Base-by-base conservation (phyloP, 148 eudicot genomes). In the Dysphania ambrosioides region DNA sequence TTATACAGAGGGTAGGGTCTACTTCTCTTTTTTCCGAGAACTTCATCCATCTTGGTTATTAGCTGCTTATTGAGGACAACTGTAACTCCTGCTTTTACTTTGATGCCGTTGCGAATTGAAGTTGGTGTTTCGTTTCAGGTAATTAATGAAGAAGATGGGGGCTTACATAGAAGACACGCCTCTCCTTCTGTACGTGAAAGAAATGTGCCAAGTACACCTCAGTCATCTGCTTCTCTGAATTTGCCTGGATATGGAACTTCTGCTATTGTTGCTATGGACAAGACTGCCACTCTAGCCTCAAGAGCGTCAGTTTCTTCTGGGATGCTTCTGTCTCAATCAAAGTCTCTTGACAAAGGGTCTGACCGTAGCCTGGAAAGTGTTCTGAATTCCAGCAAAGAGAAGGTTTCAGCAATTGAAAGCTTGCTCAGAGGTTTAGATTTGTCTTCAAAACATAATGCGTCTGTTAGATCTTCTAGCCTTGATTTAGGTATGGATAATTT, bases 361-460 rank as follows among this genome's bases (percentile, higher is more conserved):
- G 97, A 95, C 34, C 96, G 97, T 64, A 90, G 87, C 86, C 83
- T 92, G 77, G 97, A 95, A 84, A 90, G 93, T 75, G 96, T 95
- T 47, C 76, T 92, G 76, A 85, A 85, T 72, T 86, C 97, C n/a
- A 95, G 97, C 87, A 95, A 95, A 79, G 96, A 95, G 85, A 95
- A 95, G 84, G 97, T 95, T 78, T 82, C 97, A 47, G 99, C 99
- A n/a, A 92, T 95, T 78, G 97, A 95, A 82, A 95, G 92, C 83
- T 85, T 95, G 97, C 99, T 95, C 75, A 79, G 93, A 81, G 97
- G 99, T 77, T 66, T 95, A 77, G 92, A 92, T 71, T 51, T 86
- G 73, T 87, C 97, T 59, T 86, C 88, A 74, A 87, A 83, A 75
- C 87, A 86, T 70, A 77, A 75, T 75, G 72, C 85, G 21, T 88